phyloP scores from a whole-genome alignment of 768 basidiomycete species.

The Galerina marginata region DNA sequence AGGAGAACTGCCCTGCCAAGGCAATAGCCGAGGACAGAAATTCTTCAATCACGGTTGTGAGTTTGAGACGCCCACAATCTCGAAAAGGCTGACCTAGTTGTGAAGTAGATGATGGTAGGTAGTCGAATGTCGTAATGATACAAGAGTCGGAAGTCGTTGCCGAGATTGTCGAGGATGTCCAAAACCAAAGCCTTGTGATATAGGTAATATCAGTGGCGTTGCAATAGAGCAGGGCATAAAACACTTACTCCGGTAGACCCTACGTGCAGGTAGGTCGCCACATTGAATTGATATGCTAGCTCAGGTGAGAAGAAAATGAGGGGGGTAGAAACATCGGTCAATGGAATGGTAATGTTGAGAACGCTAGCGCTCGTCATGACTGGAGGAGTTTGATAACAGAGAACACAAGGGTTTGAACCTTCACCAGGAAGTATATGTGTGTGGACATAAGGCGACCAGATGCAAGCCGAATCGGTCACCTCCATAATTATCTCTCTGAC shows the following conservation, averaged over 20 bases:
- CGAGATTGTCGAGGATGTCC: slow-evolving; percentile 10
- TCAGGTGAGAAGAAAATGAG: not conserved
- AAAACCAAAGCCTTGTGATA: not conserved
- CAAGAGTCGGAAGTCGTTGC: slow-evolving; percentile 4
- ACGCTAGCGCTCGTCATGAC: too few relatives aligned
- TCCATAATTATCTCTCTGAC: too few relatives aligned
- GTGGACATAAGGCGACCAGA: too few relatives aligned
- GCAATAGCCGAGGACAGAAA: slow-evolving; percentile 18
- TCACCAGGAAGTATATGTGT: too few relatives aligned
- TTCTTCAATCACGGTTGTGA: slow-evolving; percentile 1
- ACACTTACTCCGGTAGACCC: slow-evolving; percentile 12
- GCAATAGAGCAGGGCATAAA: not conserved
- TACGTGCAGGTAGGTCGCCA: slow-evolving; percentile 19
- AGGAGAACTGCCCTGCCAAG: slow-evolving; percentile 22
- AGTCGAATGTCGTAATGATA: not conserved
- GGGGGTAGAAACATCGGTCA: too few relatives aligned
- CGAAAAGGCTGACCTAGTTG: slow-evolving; percentile 15
- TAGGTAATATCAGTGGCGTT: not conserved
- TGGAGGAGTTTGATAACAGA: too few relatives aligned
- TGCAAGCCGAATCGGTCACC: too few relatives aligned
- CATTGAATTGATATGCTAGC: slow-evolving; percentile 3
- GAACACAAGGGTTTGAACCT: too few relatives aligned
- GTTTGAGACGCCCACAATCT: not conserved
- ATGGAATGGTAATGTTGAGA: too few relatives aligned
- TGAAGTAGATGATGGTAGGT: not conserved